Base-by-base conservation (phyloP, 352 stramenopile species). In the Bremia lactucae region DNA sequence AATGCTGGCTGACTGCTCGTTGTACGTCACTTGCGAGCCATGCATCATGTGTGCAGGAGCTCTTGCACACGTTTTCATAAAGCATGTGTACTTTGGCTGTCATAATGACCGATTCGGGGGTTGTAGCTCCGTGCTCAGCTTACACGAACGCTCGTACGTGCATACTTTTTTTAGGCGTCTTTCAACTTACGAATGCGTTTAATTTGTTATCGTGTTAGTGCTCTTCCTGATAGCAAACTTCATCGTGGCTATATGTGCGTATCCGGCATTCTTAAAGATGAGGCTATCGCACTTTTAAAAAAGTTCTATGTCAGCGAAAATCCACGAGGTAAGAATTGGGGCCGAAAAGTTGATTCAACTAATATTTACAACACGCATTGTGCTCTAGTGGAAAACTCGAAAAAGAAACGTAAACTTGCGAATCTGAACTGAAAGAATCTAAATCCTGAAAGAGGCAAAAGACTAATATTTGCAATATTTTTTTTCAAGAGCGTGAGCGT, bases 31-130 rank as follows among this genome's bases (percentile, higher is more conserved):
- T 6, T 94, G 84, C 25, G 89, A 97, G 62, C 89, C 89, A 4
- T 97, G 89, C 55, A 96, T 97, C 48, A 97, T 97, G 89, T 97
- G 89, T 35, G 87, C 89, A 2, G 69, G 66, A 20, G 88, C 87
- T n/a, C 59, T 97, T 13, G 66, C 71, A 10, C 66, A 84, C 36
- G 55, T 95, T 9, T 68, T 50, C 31, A 83, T 97, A 33, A 47
- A 67, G 29, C 52, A 47, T 5, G 86, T 94, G 35, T 78, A 84
- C 25, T 97, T 95, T 68, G 88, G 88, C 13, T 95, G 83, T 54
- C 70, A 85, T 46, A 97, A 97, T 46, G 83, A 96, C 43, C 83
- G 81, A 40, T 97, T 97, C 59, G 89, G 89, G 38, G 89, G 89
- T 22, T 95, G 82, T 59, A 78, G 88, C 35, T 96, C 88, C 7